These are phyloP conservation scores for Diaporthe helianthi DNA, from an alignment of 2,329 filamentous ascomycete genomes.

Conservation along the genomic window DNA sequence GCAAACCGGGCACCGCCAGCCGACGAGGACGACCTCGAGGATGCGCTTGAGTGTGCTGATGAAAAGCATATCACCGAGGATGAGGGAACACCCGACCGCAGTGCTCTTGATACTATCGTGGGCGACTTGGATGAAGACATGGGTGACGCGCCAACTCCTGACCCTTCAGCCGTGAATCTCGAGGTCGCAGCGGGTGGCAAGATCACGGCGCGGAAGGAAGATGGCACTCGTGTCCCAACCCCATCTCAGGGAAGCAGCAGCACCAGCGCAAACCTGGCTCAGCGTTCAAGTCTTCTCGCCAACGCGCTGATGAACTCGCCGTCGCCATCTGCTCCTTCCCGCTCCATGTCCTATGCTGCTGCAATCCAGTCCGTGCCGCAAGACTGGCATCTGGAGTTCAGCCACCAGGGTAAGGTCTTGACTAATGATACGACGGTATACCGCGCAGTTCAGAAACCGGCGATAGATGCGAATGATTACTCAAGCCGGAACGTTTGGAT, in stretches of 20 bases:
- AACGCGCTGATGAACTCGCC: constrained; percentile 52
- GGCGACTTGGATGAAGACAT: constrained; percentile 88
- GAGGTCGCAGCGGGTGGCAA: constrained; percentile 87
- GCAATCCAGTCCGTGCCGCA: constrained; percentile 82
- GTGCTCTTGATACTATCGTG: constrained; percentile 84
- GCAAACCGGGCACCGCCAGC: constrained; percentile 59
- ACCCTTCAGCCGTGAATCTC: constrained; percentile 88
- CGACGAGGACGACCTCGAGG: constrained; percentile 68
- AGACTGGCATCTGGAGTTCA: constrained; percentile 98
- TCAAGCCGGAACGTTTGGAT: constrained; percentile 85
- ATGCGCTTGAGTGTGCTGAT: constrained; percentile 89
- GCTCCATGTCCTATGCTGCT: constrained; percentile 82
- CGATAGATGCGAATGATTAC: constrained; percentile 64
- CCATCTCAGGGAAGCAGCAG: constrained; percentile 63
- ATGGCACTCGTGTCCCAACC: constrained; percentile 85
- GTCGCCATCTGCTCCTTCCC: constrained; percentile 61
- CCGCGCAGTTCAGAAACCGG: constrained; percentile 80
- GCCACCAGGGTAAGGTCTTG: constrained; percentile 81
- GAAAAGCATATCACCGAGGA: constrained; percentile 83
- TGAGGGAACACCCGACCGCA: constrained; percentile 69
- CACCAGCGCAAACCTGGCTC: constrained; percentile 48
- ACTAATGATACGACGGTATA: constrained; percentile 95
- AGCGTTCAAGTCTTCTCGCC: constrained; percentile 50
- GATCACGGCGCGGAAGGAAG: constrained; percentile 89
- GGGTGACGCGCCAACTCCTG: constrained; percentile 73